These are phyloP conservation scores for Cornus kousa DNA, from an alignment of 148 eudicot genomes.

Conservation along the genomic window DNA sequence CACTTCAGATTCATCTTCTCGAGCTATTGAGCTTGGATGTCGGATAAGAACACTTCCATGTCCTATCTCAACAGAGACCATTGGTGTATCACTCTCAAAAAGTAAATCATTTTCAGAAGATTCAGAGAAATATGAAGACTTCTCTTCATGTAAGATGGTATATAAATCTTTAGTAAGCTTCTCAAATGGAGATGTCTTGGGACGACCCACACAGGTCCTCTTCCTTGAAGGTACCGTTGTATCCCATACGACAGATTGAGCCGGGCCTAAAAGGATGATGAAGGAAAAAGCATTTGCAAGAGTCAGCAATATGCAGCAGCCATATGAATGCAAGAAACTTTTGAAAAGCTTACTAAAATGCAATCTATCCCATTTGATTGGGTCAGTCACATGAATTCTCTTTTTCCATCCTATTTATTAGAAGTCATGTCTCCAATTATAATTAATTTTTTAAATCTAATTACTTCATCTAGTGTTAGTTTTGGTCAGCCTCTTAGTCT, in stretches of 20 bases:
- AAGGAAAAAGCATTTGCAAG: conserved; percentile 7
- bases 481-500: no score
- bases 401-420: no score
- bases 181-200: conserved; percentile 83
- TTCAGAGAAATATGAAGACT: conserved; percentile 64
- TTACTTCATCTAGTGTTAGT: no score
- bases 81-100: conserved; percentile 75
- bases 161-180: conserved; percentile 87
- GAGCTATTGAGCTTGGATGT: conserved; percentile 70
- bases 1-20: conserved; percentile 98
- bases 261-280: conserved; percentile 56
- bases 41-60: conserved; percentile 96
- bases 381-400: no score
- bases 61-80: conserved; percentile 99
- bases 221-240: conserved; percentile 82
- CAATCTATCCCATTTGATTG: no score
- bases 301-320: background rate
- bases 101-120: conserved; percentile 93
- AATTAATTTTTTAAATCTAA: no score
- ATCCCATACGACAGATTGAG: conserved; percentile 84
- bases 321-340: background rate
- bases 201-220: conserved; percentile 71
- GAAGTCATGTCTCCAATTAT: no score
- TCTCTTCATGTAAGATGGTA: conserved; percentile 80
- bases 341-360: background rate